Conservation (phyloP, 2,329 filamentous ascomycete species). For the Colletotrichum endophyticum region DNA sequence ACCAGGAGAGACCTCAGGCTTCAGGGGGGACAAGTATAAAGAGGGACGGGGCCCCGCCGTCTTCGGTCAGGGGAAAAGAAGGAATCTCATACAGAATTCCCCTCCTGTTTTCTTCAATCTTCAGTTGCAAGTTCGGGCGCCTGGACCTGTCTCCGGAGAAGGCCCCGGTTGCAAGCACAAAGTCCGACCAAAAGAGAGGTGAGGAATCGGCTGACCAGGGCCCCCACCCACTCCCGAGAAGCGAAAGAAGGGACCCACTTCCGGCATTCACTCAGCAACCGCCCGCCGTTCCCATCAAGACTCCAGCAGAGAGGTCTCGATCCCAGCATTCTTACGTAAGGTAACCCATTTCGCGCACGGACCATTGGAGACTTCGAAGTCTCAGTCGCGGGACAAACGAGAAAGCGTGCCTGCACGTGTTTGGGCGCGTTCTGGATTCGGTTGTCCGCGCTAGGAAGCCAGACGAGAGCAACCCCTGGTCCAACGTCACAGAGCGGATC, state of each 20-base stretch:
- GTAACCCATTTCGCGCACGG: not conserved
- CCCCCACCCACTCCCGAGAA: constrained; percentile 8
- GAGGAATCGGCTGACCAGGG: constrained; percentile 8
- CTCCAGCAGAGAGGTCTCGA: not conserved
- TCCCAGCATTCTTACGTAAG: not conserved
- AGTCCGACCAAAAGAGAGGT: constrained; percentile 5
- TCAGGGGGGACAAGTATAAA: constrained; percentile 18
- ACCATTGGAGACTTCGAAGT: not conserved
- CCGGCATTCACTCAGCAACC: constrained; percentile 19
- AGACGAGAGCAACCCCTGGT: not conserved
- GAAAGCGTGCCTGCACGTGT: constrained; percentile 17
- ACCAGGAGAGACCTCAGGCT: constrained; percentile 9
- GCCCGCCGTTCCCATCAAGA: not conserved
- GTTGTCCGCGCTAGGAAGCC: constrained; percentile 4
- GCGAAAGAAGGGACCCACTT: constrained; percentile 7
- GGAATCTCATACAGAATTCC: not conserved
- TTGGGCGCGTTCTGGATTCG: constrained; percentile 17
- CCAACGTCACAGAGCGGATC: constrained; percentile 4
- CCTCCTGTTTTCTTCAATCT: constrained; percentile 10
- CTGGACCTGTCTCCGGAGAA: constrained; percentile 13
- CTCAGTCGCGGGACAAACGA: not conserved
- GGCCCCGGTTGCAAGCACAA: constrained; percentile 13
- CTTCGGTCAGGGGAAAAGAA: constrained; percentile 9
- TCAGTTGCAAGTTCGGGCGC: not conserved
- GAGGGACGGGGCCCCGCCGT: constrained; percentile 14